phyloP scores from a whole-genome alignment of 345 rosid species.

The Aethionema arabicum region DNA sequence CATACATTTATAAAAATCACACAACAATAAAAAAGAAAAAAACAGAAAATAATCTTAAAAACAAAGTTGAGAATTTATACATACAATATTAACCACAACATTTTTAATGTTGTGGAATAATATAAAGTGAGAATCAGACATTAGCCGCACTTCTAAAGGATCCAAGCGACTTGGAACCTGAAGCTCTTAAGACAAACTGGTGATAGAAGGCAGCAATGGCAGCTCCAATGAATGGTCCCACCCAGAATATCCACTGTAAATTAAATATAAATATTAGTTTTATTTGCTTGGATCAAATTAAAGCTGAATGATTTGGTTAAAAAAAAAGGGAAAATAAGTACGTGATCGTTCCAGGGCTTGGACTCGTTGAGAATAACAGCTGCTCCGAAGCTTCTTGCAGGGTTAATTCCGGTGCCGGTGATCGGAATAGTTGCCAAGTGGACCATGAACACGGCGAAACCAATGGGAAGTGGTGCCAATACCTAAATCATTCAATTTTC shows the following conservation, averaged over 20 bases:
- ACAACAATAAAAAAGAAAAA: background rate
- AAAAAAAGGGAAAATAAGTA: constrained; percentile 23
- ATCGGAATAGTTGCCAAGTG: constrained; percentile 90
- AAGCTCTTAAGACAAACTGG: constrained; percentile 48
- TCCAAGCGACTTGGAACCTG: constrained; percentile 38
- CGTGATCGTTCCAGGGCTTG: constrained; percentile 95
- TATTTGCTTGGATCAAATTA: background rate
- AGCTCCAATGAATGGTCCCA: constrained; percentile 69
- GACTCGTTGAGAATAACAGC: constrained; percentile 72
- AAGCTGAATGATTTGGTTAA: background rate
- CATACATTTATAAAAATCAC: constrained; percentile 2
- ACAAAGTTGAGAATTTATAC: constrained; percentile 27
- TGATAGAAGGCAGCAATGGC: constrained; percentile 62
- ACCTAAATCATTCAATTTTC: constrained; percentile 45
- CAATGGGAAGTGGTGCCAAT: constrained; percentile 94
- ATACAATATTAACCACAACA: constrained; percentile 25
- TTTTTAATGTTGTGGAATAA: constrained; percentile 8
- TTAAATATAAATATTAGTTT: background rate
- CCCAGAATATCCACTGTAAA: constrained; percentile 74
- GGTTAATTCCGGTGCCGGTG: constrained; percentile 95
- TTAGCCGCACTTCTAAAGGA: constrained; percentile 45
- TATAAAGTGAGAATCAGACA: constrained; percentile 12
- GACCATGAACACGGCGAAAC: constrained; percentile 95
- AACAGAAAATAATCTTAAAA: background rate
- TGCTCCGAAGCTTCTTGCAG: constrained; percentile 95